Evolutionary conservation across 1,284 basidiomycete genomes (phyloP), one percentile per base, ranked within the genome.

Genomic region (Fomitiporia mediterranea): DNA sequence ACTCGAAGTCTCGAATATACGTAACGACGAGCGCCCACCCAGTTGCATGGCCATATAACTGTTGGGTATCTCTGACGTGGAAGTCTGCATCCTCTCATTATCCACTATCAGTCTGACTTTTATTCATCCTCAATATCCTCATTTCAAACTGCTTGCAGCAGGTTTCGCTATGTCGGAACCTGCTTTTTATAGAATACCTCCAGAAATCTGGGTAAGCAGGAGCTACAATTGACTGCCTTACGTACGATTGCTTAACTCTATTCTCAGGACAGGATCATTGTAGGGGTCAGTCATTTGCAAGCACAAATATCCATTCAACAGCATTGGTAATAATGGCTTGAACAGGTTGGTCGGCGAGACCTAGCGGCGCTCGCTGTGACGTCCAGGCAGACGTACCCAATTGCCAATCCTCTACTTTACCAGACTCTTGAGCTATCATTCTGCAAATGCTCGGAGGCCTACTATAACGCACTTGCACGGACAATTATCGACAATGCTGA

Each of bases 401-500:
- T 43, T 13, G 58, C 54, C 9, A 56, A 56, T 40, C 40, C 35
- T 13, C 19, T 53, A 7, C 49, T 56, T 3, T 60, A 60, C 43
- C 28, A 19, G 15, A 37, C 37, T 7, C 32, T 56, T 21, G 58
- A 60, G 44, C 11, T 60, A 13, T 60, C 58, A 8, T 53, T 60
- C 28, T 46, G 49, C 43, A 60, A 49, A 21, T 60, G 58, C 35
- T 60, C 58, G n/a, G n/a, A 53, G 9, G 7, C 35, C n/a, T 56
- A 60, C 34, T 56, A 51, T 27, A 40, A 53, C 35, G 17, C 25
- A n/a, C 49, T 60, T 4, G 38, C 28, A n/a, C 48, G 55, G 9
- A 60, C 58, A n/a, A n/a, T 59, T 9, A 21, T 43, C 11, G 23
- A 42, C 19, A 38, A 23, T 15, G 17, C 49, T 4, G 55, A 60